phyloP scores from a whole-genome alignment of 164 flowering plant species.

The Annona squamosa region DNA sequence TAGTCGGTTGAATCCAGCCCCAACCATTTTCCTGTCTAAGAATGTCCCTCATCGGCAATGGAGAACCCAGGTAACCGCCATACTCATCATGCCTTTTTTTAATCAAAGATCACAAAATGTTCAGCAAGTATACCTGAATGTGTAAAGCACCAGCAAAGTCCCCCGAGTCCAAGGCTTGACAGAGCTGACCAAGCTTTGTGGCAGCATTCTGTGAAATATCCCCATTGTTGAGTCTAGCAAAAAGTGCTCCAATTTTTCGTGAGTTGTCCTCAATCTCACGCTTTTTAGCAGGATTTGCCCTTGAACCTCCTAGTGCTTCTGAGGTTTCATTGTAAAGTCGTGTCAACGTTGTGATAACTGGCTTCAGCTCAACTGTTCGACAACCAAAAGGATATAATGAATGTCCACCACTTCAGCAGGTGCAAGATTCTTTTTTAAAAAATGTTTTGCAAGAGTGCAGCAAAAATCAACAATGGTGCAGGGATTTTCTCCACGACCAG shows the following conservation, averaged over 20 bases:
- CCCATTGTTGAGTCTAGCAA: constrained; percentile 80
- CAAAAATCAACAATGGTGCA: background rate
- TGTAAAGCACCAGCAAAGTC: constrained; percentile 74
- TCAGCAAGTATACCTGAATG: constrained; percentile 52
- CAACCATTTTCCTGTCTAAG: no score
- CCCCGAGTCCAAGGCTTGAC: constrained; percentile 75
- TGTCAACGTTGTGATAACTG: constrained; percentile 71
- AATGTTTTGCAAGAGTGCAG: background rate
- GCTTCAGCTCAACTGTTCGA: constrained; percentile 63
- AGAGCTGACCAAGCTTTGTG: constrained; percentile 78
- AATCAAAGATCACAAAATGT: background rate
- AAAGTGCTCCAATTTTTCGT: constrained; percentile 78
- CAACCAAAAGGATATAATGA: background rate
- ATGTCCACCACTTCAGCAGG: background rate
- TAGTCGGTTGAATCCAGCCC: no score
- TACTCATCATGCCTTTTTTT: background rate
- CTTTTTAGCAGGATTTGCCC: constrained; percentile 79
- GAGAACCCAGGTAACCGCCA: no score
- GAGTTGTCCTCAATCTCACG: constrained; percentile 97
- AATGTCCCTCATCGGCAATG: no score
- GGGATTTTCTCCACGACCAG: background rate
- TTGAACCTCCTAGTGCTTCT: constrained; percentile 77
- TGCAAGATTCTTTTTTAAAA: no score
- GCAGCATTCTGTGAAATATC: constrained; percentile 88
- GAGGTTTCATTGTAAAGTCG: constrained; percentile 89